phyloP scores from a whole-genome alignment of 768 basidiomycete species.

The Neoboletus magnificus region DNA sequence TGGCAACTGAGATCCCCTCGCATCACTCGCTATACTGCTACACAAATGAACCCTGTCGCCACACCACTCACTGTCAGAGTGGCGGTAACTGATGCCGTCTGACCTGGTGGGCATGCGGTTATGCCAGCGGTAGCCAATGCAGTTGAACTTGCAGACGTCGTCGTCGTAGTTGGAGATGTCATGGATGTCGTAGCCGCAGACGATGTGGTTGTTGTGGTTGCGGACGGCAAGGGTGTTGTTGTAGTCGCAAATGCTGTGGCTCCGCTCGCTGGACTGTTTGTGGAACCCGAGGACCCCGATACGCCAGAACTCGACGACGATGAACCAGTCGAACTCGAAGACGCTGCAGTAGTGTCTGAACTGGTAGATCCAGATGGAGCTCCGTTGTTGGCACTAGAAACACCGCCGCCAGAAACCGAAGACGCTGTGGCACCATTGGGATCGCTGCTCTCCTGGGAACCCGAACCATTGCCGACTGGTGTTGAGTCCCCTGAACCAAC shows the following conservation, averaged over 20 bases:
- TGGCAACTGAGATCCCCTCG: background rate
- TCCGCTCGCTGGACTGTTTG: background rate
- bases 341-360: background rate
- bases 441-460: background rate
- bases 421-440: background rate
- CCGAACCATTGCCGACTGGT: background rate
- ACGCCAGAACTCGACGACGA: background rate
- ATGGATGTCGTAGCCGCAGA: background rate
- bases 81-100: background rate
- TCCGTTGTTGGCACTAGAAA: background rate
- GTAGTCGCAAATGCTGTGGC: background rate
- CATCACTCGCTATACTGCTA: background rate
- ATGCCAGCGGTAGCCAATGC: background rate
- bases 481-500: background rate
- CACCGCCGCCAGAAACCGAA: background rate
- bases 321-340: background rate
- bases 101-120: constrained; percentile 14
- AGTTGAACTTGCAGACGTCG: constrained; percentile 1
- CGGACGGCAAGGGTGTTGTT: background rate
- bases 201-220: background rate
- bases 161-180: background rate
- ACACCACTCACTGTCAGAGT: background rate
- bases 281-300: background rate
- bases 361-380: background rate
- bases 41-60: constrained; percentile 9